phyloP scores from a whole-genome alignment of 2,329 filamentous ascomycete genomes.

The Escovopsis sp. region DNA sequence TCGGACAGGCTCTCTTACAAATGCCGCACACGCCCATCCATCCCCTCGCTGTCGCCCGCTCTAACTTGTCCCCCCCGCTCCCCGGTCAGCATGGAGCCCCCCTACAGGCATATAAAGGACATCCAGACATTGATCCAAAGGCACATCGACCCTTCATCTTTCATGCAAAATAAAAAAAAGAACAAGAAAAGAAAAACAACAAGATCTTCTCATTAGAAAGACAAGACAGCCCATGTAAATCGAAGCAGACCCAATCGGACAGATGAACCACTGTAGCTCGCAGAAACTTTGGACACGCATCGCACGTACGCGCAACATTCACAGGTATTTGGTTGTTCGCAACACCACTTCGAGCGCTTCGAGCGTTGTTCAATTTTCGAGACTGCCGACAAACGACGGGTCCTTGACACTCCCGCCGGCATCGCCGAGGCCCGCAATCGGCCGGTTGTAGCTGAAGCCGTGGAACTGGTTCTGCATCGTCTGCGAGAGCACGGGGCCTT shows the following conservation, averaged over 20 bases:
- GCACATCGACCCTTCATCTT: no score
- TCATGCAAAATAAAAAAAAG: no score
- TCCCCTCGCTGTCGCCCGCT: no score
- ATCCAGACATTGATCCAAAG: no score
- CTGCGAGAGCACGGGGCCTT: slow-evolving; percentile 79
- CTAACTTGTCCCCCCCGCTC: no score
- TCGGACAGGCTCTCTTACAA: background rate
- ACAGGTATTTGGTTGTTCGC: background rate
- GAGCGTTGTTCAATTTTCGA: slow-evolving; percentile 20
- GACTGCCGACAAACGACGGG: slow-evolving; percentile 52
- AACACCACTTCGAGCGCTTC: slow-evolving; percentile 20
- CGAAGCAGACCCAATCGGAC: no score
- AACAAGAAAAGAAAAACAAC: no score
- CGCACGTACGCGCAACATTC: slow-evolving; percentile 3
- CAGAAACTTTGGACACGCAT: background rate
- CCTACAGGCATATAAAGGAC: no score
- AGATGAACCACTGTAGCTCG: no score
- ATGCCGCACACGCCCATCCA: background rate
- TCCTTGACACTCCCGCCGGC: slow-evolving; percentile 90
- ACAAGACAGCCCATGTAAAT: no score
- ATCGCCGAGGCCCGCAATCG: slow-evolving; percentile 83
- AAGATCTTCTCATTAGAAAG: no score
- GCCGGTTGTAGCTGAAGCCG: slow-evolving; percentile 94
- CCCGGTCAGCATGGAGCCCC: no score
- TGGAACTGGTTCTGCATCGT: slow-evolving; percentile 94